Conservation (phyloP, 2,329 filamentous ascomycete species). For the Exophiala sideris region DNA sequence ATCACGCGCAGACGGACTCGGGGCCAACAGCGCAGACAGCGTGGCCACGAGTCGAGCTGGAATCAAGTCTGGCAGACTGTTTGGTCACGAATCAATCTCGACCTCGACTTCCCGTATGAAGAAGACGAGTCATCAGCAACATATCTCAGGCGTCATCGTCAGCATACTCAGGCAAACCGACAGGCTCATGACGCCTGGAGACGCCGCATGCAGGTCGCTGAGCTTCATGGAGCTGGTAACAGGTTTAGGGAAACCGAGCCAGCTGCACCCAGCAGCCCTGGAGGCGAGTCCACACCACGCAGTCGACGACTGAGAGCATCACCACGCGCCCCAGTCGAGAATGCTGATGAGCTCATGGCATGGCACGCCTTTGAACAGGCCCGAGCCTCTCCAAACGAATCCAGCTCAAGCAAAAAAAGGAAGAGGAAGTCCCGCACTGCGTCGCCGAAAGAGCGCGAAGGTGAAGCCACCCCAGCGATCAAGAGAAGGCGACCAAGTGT, state of each 20-base stretch:
- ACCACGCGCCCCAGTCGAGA: conserved; percentile 60
- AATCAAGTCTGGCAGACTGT: conserved; percentile 84
- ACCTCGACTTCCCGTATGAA: conserved; percentile 82
- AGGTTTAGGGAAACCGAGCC: conserved; percentile 69
- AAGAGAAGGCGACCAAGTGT: conserved; percentile 25
- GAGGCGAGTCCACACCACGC: conserved; percentile 33
- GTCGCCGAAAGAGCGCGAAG: conserved; percentile 64
- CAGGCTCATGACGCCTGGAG: conserved; percentile 71
- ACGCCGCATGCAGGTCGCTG: conserved; percentile 76
- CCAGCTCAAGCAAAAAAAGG: conserved; percentile 50
- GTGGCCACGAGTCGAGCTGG: conserved; percentile 58
- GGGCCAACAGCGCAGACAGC: conserved; percentile 42
- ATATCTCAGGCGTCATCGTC: conserved; percentile 54
- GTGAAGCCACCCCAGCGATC: conserved; percentile 13
- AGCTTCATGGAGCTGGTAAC: conserved; percentile 68
- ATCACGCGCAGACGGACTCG: conserved; percentile 49
- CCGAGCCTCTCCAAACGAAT: conserved; percentile 61
- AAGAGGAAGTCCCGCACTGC: conserved; percentile 76
- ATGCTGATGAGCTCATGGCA: conserved; percentile 73
- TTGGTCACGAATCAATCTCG: conserved; percentile 72
- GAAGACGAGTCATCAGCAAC: conserved; percentile 60
- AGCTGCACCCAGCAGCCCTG: conserved; percentile 40
- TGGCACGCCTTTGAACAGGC: conserved; percentile 91
- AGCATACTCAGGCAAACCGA: conserved; percentile 49
- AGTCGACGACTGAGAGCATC: conserved; percentile 39